Evolutionary conservation across 2,329 filamentous ascomycete species (phyloP).

Genomic region (Zymoseptoria crescenta): DNA sequence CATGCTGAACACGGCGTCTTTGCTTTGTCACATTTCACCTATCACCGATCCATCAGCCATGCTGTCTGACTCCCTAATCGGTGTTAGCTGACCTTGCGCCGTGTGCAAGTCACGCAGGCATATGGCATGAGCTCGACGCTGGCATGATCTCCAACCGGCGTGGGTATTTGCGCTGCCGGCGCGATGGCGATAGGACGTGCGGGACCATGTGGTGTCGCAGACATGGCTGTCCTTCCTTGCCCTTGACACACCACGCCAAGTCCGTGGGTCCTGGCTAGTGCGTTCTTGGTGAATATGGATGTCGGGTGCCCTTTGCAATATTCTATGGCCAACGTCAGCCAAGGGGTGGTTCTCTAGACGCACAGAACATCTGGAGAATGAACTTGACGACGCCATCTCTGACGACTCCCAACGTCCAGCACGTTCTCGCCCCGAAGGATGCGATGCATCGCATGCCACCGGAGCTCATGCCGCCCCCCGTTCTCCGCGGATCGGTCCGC

Average conservation of each 20-base stretch:
- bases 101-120: conserved; percentile 27
- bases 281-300: neutral
- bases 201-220: neutral
- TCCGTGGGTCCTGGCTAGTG: neutral
- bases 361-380: neutral
- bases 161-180: conserved; percentile 6
- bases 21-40: conserved; percentile 20
- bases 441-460: neutral
- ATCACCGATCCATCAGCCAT: neutral
- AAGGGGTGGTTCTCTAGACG: neutral
- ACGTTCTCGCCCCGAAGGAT: neutral
- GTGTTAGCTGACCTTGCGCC: conserved; percentile 36
- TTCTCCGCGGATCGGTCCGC: neutral
- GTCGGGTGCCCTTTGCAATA: neutral
- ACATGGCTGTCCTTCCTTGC: conserved; percentile 1
- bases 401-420: neutral
- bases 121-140: conserved; percentile 21
- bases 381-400: neutral
- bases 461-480: neutral
- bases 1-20: conserved; percentile 30
- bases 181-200: conserved; percentile 13
- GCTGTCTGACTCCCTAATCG: neutral
- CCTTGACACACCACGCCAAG: conserved; percentile 1
- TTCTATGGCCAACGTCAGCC: neutral
- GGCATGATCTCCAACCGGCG: conserved; percentile 4